phyloP scores from a whole-genome alignment of 495 filamentous ascomycete species.

The Aspergillus cavernicola region DNA sequence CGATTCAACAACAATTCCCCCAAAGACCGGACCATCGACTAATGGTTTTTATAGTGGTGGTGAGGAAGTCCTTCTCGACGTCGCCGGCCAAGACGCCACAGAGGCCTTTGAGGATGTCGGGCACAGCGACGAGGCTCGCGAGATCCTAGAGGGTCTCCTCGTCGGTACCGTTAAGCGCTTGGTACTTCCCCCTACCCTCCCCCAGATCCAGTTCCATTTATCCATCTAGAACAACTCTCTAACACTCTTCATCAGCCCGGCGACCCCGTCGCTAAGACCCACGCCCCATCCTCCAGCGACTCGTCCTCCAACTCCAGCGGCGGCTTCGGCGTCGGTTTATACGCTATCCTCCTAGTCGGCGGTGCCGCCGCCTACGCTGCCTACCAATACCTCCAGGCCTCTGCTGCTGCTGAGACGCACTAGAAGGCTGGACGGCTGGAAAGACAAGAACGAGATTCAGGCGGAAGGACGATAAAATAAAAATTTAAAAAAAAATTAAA shows the following conservation, averaged over 20 bases:
- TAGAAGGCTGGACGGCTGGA: conserved; percentile 5
- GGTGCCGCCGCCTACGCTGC: conserved; percentile 72
- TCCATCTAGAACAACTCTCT: conserved; percentile 12
- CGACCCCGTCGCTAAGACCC: conserved; percentile 73
- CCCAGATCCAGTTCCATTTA: neutral
- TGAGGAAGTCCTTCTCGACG: conserved; percentile 96
- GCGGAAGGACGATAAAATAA: neutral
- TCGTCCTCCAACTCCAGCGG: conserved; percentile 40
- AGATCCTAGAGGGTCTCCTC: conserved; percentile 78
- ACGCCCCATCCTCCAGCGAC: conserved; percentile 46
- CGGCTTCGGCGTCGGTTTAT: conserved; percentile 75
- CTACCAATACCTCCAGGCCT: conserved; percentile 80
- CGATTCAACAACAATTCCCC: neutral
- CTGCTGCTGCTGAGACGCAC: conserved; percentile 36
- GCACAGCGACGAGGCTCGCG: conserved; percentile 96
- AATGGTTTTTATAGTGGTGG: conserved; percentile 65
- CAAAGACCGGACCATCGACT: neutral
- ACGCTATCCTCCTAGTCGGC: conserved; percentile 77
- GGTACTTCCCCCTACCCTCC: conserved; percentile 50
- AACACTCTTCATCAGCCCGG: conserved; percentile 57
- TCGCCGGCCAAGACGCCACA: conserved; percentile 93
- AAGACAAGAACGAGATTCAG: neutral
- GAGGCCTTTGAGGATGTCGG: conserved; percentile 99
- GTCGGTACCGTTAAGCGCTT: conserved; percentile 81
- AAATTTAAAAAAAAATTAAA: conserved; percentile 9